Evolutionary conservation across 495 filamentous ascomycete genomes (phyloP).

Genomic region (Bacidia gigantensis): DNA sequence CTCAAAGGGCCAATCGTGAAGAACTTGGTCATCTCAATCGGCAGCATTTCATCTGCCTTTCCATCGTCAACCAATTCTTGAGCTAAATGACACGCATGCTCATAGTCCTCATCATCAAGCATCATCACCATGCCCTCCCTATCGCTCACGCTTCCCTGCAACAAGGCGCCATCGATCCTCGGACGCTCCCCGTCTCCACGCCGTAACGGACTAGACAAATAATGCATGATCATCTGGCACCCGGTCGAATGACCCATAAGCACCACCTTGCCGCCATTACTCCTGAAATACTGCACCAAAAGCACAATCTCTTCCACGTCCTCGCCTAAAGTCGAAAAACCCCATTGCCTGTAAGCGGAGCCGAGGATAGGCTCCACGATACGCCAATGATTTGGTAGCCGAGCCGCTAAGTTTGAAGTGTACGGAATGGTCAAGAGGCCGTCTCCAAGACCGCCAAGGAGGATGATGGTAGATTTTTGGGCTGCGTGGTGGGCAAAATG

Average conservation of each 20-base stretch:
- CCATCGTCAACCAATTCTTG: conserved; percentile 38
- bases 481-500: conserved; percentile 3
- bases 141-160: conserved; percentile 74
- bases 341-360: conserved; percentile 61
- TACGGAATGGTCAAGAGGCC: conserved; percentile 58
- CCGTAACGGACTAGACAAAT: conserved; percentile 32
- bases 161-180: conserved; percentile 59
- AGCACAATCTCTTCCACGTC: conserved; percentile 63
- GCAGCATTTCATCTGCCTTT: conserved; percentile 43
- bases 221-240: conserved; percentile 76
- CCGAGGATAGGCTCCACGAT: conserved; percentile 48
- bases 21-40: conserved; percentile 29
- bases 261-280: conserved; percentile 43
- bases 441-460: conserved; percentile 74
- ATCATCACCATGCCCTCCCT: conserved; percentile 45
- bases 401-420: conserved; percentile 35
- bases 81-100: conserved; percentile 39
- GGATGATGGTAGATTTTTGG: conserved; percentile 45
- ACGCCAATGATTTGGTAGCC: conserved; percentile 48
- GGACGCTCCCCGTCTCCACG: conserved; percentile 12
- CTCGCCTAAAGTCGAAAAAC: conserved; percentile 46
- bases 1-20: conserved; percentile 46
- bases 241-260: conserved; percentile 83
- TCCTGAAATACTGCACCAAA: conserved; percentile 56
- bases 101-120: conserved; percentile 30